Evolutionary conservation across 805 yeast species (phyloP), one percentile per base, ranked within the genome.

Genomic region (Kregervanrija fluxuum): DNA sequence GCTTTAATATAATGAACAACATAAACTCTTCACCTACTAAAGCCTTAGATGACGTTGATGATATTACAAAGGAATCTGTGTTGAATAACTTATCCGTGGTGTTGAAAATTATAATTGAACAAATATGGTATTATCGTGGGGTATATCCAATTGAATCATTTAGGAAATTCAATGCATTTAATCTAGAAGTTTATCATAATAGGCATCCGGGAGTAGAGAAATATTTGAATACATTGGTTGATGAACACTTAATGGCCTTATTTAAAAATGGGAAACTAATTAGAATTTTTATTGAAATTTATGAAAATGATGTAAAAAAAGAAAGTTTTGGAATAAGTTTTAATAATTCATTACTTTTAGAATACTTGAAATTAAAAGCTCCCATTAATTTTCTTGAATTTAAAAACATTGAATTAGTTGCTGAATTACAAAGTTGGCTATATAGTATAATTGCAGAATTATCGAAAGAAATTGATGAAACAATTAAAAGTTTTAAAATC

Each of bases 81-180:
- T 11, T 42, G 6, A 47, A 61, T 2, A 53, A 69, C 5, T 45
- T 79, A 5, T 60, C 72, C 30, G 83, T 78, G 53, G 72, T 79
- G 42, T 47, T 81, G 11, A 61, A 66, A 3, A 75, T 73, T 1
- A 69, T 74, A 64, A 54, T 76, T 9, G 82, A 81, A 47, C 77
- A 77, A 36, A 66, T 82, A 1, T 59, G 82, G 40, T 80, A 74
- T 56, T 62, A 72, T 41, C 69, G 79, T 39, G 56, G 61, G 1
- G 60, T 84, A 0, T 84, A 84, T 52, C 82, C 82, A 0, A 53
- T 46, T 1, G 71, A 66, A 41, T 67, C 81, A 0, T 85, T 75
- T 54, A 65, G 62, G 16, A 55, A 57, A 11, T 62, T 64, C 3
- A 66, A 69, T 17, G 69, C 73, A 4, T 76, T 73, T 52, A 67